Conservation (phyloP, 331 rosid genomes). For the Rhamnella rubrinervis region DNA sequence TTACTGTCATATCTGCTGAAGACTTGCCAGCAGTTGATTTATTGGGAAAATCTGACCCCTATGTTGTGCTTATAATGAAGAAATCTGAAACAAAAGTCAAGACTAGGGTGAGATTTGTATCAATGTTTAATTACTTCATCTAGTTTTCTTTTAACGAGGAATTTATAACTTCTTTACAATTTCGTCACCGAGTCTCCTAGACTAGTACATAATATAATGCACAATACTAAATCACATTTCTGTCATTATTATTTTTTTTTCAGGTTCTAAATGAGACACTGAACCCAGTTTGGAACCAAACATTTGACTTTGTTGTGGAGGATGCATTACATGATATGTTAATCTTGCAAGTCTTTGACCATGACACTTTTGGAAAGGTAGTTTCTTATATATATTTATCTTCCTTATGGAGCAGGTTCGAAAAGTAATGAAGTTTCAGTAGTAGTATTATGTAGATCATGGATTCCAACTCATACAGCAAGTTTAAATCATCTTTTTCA, state of each 20-base stretch:
- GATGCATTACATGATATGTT: conserved; percentile 88
- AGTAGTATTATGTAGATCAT: neutral
- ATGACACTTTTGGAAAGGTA: conserved; percentile 96
- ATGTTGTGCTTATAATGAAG: conserved; percentile 67
- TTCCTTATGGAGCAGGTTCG: neutral
- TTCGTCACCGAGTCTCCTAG: no score
- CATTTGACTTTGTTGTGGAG: conserved; percentile 93
- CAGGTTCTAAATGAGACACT: conserved; percentile 80
- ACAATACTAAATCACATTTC: neutral
- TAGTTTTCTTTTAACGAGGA: neutral
- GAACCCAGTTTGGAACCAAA: conserved; percentile 96
- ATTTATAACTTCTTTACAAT: neutral
- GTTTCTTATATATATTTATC: conserved; percentile 6
- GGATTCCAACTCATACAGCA: no score
- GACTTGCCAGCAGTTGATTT: conserved; percentile 76
- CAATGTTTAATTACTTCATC: neutral
- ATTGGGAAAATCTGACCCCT: conserved; percentile 97
- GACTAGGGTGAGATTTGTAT: conserved; percentile 65
- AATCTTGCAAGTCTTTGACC: conserved; percentile 83
- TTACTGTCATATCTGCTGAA: conserved; percentile 89
- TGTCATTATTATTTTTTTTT: conserved; percentile 9
- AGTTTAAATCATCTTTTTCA: no score
- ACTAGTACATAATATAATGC: no score
- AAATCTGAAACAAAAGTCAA: conserved; percentile 70
- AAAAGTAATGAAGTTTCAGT: neutral